phyloP scores from a whole-genome alignment of 2,329 filamentous ascomycete genomes.

The Aspergillus bombycis region DNA sequence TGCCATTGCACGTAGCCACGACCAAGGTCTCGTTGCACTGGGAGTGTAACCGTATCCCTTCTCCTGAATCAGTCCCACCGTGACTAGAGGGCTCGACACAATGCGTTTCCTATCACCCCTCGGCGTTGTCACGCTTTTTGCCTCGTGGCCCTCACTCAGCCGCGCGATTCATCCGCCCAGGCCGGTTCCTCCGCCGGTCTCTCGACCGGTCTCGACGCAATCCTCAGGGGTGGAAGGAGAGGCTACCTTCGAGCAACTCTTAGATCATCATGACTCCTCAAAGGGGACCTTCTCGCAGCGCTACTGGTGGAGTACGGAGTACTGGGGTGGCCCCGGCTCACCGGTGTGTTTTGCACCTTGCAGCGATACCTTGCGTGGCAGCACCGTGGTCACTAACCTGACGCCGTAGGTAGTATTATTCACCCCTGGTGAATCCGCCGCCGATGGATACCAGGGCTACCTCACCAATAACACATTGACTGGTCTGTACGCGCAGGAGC shows the following conservation, averaged over 20 bases:
- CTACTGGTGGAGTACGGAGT: conserved; percentile 57
- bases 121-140: neutral
- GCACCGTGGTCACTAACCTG: neutral
- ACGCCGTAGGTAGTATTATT: conserved; percentile 50
- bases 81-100: neutral
- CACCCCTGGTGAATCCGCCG: conserved; percentile 57
- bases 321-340: conserved; percentile 58
- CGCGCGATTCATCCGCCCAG: neutral
- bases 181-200: neutral
- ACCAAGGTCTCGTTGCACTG: neutral
- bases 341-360: conserved; percentile 44
- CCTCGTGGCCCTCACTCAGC: neutral
- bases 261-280: conserved; percentile 61
- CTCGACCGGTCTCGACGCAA: neutral
- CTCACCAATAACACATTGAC: conserved; percentile 55
- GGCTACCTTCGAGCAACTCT: conserved; percentile 56
- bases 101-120: neutral
- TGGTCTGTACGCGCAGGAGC: conserved; percentile 55
- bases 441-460: conserved; percentile 53
- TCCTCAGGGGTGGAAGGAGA: neutral
- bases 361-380: neutral
- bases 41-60: neutral
- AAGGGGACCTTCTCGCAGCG: conserved; percentile 59
- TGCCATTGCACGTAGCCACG: neutral
- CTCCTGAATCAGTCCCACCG: neutral